Percentiles rank a stretch among this genome's conserved stretches.
Conservation (phyloP, 1,284 basidiomycete genomes). For the Fomitopsis betulina region DNA sequence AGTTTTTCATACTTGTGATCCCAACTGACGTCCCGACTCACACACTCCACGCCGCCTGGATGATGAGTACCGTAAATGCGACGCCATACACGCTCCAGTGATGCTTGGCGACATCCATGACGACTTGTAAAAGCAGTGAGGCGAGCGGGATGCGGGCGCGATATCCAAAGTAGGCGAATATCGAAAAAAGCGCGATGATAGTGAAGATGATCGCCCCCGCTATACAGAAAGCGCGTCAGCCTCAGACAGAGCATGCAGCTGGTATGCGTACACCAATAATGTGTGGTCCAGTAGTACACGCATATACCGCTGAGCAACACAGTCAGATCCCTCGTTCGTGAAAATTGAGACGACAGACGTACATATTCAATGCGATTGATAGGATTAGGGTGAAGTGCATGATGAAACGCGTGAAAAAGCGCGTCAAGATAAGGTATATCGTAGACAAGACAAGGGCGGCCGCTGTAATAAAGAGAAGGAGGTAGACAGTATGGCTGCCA, state of each 20-base stretch:
- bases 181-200: conserved; percentile 57
- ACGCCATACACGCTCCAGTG: conserved; percentile 81
- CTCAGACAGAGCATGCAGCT: neutral
- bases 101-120: conserved; percentile 81
- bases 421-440: conserved; percentile 55
- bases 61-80: conserved; percentile 62
- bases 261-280: conserved; percentile 60
- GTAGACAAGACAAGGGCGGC: conserved; percentile 49
- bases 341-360: conserved; percentile 23
- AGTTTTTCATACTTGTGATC: neutral
- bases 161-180: conserved; percentile 66
- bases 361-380: conserved; percentile 73
- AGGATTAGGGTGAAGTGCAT: conserved; percentile 79
- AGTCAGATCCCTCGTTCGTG: neutral
- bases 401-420: conserved; percentile 73
- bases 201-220: conserved; percentile 79
- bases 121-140: conserved; percentile 73
- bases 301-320: conserved; percentile 46
- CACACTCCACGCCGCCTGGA: conserved; percentile 70
- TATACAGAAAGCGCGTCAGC: conserved; percentile 18
- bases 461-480: conserved; percentile 57
- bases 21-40: conserved; percentile 31
- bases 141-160: conserved; percentile 75
- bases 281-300: conserved; percentile 75
- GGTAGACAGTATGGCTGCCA: conserved; percentile 45